These are phyloP conservation scores for Penicillium crystallinum DNA, from an alignment of 495 filamentous ascomycete species.

Conservation along the genomic window DNA sequence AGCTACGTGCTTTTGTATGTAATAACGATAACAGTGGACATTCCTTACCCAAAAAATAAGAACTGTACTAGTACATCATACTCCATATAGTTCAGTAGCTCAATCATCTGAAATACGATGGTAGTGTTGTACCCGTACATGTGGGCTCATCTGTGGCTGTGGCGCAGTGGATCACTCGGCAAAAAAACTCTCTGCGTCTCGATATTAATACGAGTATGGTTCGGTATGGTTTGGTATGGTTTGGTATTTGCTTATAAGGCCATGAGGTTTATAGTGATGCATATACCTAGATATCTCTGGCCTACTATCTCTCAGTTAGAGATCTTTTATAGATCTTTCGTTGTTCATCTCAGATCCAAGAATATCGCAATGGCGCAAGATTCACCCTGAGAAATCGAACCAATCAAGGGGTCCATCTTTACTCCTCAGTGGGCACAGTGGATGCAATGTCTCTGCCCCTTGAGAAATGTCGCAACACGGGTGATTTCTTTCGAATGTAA, in stretches of 20 bases:
- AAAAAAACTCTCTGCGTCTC: not conserved
- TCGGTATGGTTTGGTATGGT: no score
- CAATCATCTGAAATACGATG: not conserved
- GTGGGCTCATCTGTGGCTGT: conserved; percentile 1
- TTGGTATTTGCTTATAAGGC: not conserved
- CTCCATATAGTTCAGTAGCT: not conserved
- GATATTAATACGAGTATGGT: no score
- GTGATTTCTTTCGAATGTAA: not conserved
- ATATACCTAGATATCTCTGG: no score
- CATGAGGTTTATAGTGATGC: not conserved
- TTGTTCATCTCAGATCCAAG: no score
- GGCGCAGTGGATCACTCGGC: conserved; percentile 3
- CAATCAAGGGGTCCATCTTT: conserved; percentile 13
- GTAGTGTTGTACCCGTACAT: not conserved
- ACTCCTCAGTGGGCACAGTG: conserved; percentile 16
- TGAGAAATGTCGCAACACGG: not conserved
- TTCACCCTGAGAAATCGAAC: conserved; percentile 14
- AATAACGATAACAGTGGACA: no score
- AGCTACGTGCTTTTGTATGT: not conserved
- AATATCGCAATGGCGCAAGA: no score
- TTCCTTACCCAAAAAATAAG: no score
- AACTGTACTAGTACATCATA: no score
- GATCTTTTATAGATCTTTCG: no score
- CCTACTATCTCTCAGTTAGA: no score
- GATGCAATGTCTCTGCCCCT: conserved; percentile 2